Evolutionary conservation across 148 eudicot species (phyloP), one percentile per base, ranked within the genome.

Genomic region (Vaccinium myrtillus): DNA sequence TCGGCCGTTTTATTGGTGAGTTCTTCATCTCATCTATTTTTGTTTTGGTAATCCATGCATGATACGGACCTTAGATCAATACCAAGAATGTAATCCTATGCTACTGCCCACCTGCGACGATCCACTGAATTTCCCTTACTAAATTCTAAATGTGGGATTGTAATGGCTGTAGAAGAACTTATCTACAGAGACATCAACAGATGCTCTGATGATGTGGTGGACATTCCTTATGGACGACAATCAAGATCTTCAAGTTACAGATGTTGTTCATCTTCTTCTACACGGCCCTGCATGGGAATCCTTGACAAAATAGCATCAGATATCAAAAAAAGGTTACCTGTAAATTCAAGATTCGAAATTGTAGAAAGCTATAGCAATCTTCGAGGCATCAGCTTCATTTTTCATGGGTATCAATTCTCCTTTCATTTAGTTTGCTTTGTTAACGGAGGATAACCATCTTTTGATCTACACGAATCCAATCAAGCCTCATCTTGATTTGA

Each of bases 1-100:
- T 95, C 15, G 85, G 90, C 83, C 89, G 86, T 78, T 89, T 94
- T 69, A 61, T 95, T 82, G 98, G 98, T 94, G 84, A 87, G 94
- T 86, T 75, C 76, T 55, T 75, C 79, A 30, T 51, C 86, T 77
- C 43, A 0, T 74, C 32, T 81, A 69, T 25, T 12, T n/a, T 88
- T 76, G 7, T 27, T 16, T 79, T 43, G 14, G 46, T 25, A 69
- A 48, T 46, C 14, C 25, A 8, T 78, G 48, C 12, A 27, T 32
- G 21, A 30, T 27, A 73, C 32, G 27, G 6, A 32, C 43, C 55
- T 50, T 67, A 19, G 16, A 70, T 30, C 9, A 50, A 82, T 48
- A 19, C 23, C n/a, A 25, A 59, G 30, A 81, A 15, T 36, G 39
- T 39, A 23, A 30, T 7, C 36, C 77, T 50, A 19, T 70, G 54